Evolutionary conservation across 2,329 filamentous ascomycete genomes (phyloP), one percentile per base, ranked within the genome.

Genomic region (Fusarium begoniae): DNA sequence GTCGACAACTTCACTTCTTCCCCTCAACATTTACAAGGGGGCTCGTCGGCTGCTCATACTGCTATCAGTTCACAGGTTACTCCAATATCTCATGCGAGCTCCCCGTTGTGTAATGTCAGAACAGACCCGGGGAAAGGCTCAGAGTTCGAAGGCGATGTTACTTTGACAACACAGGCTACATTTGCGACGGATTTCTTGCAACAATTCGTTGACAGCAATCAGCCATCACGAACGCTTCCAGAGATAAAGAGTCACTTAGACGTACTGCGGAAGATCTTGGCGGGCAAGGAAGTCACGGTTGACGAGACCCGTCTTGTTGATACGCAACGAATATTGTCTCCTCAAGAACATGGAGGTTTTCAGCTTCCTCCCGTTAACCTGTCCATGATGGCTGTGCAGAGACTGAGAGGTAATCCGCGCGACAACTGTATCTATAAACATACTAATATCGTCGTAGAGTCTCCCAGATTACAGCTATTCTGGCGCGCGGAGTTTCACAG

Each of bases 341-440:
- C 63, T 13, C 14, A 5, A 0, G 28, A 26, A 8, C 51, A 60
- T 4, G 51, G 44, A 17, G 51, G 51, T 0, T 51, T 60, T 30
- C 62, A 67, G 13, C n/a, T 67, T 2, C 64, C 62, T 3, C 64
- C 64, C 0, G 37, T 67, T 1, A 55, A 67, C 5, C 11, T 67
- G 3, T 20, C 64, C 17, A 66, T 67, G 64, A 51, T 66, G 62
- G 64, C 64, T 9, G 37, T 67, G 9, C 64, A 67, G 4, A 67
- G 11, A 6, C 20, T 67, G 2, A 43, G 64, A 67, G 64, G 64
- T 45, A 14, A 30, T 53, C 9, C 0, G 28, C 0, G 2, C 3
- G 0, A 4, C 1, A 12, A 1, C 9, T 11, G 1, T 6, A 2
- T 5, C 1, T 7, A 5, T 8, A 0, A 2, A 11, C 1, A 7